These are phyloP conservation scores for Panaeolus cyanescens DNA, from an alignment of 768 basidiomycete species.

Conservation along the genomic window DNA sequence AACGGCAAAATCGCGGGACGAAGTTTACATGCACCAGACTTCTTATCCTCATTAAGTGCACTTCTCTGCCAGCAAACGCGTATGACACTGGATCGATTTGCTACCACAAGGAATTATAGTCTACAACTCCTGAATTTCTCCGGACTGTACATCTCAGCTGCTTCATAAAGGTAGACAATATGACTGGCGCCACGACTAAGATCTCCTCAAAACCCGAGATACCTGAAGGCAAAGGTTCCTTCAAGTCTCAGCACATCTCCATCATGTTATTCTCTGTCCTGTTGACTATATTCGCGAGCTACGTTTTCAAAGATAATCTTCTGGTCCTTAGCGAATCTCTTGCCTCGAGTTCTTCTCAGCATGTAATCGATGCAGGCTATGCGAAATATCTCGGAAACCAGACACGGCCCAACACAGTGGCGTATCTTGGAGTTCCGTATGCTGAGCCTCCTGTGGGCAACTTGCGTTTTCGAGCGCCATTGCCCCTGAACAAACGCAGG, in stretches of 20 bases:
- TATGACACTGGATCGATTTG: background rate
- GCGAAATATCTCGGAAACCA: conserved; percentile 57
- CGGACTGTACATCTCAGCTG: background rate
- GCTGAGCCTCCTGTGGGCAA: conserved; percentile 59
- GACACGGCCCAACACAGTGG: conserved; percentile 52
- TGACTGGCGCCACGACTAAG: background rate
- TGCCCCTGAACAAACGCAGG: conserved; percentile 51
- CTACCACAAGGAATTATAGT: background rate
- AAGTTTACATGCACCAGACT: background rate
- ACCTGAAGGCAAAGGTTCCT: background rate
- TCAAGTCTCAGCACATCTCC: too few relatives aligned
- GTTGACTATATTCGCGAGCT: conserved; percentile 14
- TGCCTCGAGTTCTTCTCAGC: background rate
- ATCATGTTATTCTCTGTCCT: background rate
- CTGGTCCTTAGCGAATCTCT: conserved; percentile 7
- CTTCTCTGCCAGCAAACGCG: conserved; percentile 2
- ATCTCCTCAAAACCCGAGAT: background rate
- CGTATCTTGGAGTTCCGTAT: conserved; percentile 61
- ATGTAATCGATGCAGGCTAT: conserved; percentile 58
- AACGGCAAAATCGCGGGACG: background rate
- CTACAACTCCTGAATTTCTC: background rate
- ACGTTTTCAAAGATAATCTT: conserved; percentile 11
- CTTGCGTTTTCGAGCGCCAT: conserved; percentile 51
- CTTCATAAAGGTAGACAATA: background rate
- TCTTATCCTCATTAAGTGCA: background rate